phyloP scores from a whole-genome alignment of 78 protist genomes.

The Tieghemostelium lacteum region DNA sequence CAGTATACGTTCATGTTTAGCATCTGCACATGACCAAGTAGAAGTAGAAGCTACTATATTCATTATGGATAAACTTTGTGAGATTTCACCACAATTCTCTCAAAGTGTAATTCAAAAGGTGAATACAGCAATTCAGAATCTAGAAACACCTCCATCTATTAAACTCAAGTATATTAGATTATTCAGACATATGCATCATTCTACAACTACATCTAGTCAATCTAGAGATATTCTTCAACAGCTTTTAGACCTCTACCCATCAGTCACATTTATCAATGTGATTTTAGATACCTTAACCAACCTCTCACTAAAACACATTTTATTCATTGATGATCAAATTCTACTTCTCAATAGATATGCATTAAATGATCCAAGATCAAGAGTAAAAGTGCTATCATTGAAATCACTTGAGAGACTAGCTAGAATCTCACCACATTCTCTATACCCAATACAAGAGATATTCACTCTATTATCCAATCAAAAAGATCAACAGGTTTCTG shows the following conservation, averaged over 20 bases:
- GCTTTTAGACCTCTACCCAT: slow-evolving; percentile 54
- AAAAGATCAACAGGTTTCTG: not conserved
- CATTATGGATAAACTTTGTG: slow-evolving; percentile 66
- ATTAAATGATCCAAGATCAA: slow-evolving; percentile 36
- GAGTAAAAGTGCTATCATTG: slow-evolving; percentile 29
- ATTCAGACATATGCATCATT: slow-evolving; percentile 74
- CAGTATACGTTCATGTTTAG: slow-evolving; percentile 54
- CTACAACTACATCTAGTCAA: slow-evolving; percentile 50
- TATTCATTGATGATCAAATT: slow-evolving; percentile 54
- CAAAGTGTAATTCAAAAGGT: slow-evolving; percentile 72
- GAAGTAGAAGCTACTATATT: slow-evolving; percentile 59
- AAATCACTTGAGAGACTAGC: slow-evolving; percentile 44
- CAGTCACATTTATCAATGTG: slow-evolving; percentile 9
- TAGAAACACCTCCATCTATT: slow-evolving; percentile 62
- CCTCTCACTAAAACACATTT: slow-evolving; percentile 37
- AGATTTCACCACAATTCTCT: slow-evolving; percentile 67
- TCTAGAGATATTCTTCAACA: slow-evolving; percentile 41
- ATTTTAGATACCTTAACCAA: slow-evolving; percentile 55
- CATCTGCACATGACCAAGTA: slow-evolving; percentile 54
- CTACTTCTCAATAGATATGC: slow-evolving; percentile 26
- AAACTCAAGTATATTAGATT: slow-evolving; percentile 51
- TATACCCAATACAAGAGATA: slow-evolving; percentile 20
- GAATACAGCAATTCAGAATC: slow-evolving; percentile 33
- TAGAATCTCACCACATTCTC: slow-evolving; percentile 49
- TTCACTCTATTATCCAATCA: not conserved